These are phyloP conservation scores for Talaromyces marneffei DNA, from an alignment of 2,329 filamentous ascomycete genomes.

Conservation along the genomic window DNA sequence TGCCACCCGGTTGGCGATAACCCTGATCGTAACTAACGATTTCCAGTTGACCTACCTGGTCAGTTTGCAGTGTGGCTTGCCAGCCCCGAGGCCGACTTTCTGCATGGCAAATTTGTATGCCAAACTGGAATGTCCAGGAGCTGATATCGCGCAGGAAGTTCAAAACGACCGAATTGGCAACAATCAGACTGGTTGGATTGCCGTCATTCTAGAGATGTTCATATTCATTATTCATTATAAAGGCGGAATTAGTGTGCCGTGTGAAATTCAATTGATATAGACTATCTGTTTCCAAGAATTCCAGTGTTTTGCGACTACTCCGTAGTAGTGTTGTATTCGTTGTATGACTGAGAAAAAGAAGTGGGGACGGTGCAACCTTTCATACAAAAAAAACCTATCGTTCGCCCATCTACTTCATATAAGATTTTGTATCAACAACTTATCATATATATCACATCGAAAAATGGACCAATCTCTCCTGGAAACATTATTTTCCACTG, in stretches of 20 bases:
- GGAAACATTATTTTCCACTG: conserved; percentile 34
- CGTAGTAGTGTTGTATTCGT: too few relatives aligned
- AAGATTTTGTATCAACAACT: background rate
- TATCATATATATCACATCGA: background rate
- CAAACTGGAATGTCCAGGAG: conserved; percentile 3
- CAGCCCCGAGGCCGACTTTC: background rate
- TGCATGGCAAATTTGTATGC: background rate
- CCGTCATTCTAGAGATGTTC: background rate
- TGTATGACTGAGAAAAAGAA: background rate
- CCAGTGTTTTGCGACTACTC: too few relatives aligned
- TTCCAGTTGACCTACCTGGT: background rate
- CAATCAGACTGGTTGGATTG: background rate
- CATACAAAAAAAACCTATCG: conserved; percentile 7
- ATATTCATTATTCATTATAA: too few relatives aligned
- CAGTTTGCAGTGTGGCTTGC: conserved; percentile 1
- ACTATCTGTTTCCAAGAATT: too few relatives aligned
- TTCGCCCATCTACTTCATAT: background rate
- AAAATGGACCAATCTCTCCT: conserved; percentile 28
- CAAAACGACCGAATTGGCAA: background rate
- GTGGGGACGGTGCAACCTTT: background rate
- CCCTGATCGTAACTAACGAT: background rate
- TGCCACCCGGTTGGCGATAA: too few relatives aligned
- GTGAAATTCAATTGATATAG: too few relatives aligned
- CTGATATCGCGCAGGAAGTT: background rate
- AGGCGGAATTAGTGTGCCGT: too few relatives aligned